Evolutionary conservation across 2,329 filamentous ascomycete species (phyloP), one percentile per base, ranked within the genome.

Genomic region (Stachybotrys echinatus): DNA sequence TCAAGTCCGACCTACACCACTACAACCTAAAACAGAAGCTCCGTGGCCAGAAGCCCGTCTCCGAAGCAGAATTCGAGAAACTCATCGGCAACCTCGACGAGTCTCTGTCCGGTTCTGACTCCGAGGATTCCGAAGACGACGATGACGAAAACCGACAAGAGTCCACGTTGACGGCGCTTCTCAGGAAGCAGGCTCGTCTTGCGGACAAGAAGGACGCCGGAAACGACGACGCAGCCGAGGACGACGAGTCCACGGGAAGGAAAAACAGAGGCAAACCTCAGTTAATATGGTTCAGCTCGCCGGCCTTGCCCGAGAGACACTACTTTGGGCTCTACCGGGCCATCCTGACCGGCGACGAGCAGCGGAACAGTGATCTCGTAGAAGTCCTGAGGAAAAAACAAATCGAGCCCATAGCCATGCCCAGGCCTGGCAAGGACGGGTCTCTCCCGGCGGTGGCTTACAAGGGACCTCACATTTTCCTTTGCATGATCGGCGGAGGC

Each of bases 401-500:
- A 63, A 72, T 96, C 2, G 74, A 80, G 4, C 84, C 89, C 1
- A 81, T 73, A 61, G 67, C 69, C 40, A 73, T 69, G 50, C 76
- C 68, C 27, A 79, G 79, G 53, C 72, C 79, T 2, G 70, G 76
- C 37, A 83, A 81, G 50, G 83, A 84, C 45, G 81, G 83, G 2
- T 72, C 74, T 17, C 67, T 82, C 5, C 74, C 79, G 3, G 71
- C 75, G 2, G 69, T 79, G 10, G 74, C 74, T 4, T 82, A 86
- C 62, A 81, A 84, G 21, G 85, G 86, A 7, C 89, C 91, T 2
- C 92, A 97, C 64, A 84, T 96, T 46, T 97, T 99, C 64, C 80
- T 99, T 45, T 97, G 92, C 69, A 99, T 99, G 94, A 95, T 99
- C 47, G 94, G 94, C 21, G 94, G 94, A 52, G 94, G 94, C 0